Conservation (phyloP, 805 yeast species). For the Clavispora phyllophila region DNA sequence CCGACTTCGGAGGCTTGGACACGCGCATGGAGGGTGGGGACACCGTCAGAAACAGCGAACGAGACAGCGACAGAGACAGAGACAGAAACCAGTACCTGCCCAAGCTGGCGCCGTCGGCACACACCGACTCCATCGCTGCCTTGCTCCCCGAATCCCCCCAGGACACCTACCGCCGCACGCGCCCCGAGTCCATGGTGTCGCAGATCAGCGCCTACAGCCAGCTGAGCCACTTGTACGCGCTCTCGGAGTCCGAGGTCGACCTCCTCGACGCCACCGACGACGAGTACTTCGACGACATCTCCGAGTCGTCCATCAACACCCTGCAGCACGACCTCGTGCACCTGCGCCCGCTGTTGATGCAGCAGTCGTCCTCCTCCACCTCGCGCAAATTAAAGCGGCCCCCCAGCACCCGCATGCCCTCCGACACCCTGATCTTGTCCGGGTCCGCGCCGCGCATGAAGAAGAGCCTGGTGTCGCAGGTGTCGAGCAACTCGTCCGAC, state of each 20-base stretch:
- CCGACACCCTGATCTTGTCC: constrained; percentile 34
- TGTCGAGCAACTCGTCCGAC: constrained; percentile 36
- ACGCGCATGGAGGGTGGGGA: no score
- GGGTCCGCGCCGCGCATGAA: constrained; percentile 26
- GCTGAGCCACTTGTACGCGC: constrained; percentile 36
- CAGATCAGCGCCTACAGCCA: constrained; percentile 38
- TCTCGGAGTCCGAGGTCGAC: constrained; percentile 40
- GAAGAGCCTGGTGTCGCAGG: constrained; percentile 26
- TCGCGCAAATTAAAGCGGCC: constrained; percentile 24
- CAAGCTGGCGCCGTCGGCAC: no score
- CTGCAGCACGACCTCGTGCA: constrained; percentile 24
- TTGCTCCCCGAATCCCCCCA: neutral
- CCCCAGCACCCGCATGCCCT: constrained; percentile 27
- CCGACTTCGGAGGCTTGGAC: no score
- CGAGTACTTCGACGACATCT: constrained; percentile 28
- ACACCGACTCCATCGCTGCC: no score
- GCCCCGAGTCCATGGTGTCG: constrained; percentile 40
- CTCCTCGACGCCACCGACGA: constrained; percentile 36
- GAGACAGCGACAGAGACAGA: no score
- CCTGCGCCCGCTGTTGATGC: constrained; percentile 9
- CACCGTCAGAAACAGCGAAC: no score
- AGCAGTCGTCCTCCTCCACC: constrained; percentile 10
- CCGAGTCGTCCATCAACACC: constrained; percentile 34
- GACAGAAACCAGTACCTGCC: no score
- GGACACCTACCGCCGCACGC: constrained; percentile 11